Base-by-base conservation (phyloP, 1,284 basidiomycete genomes). In the Puccinia hordei region DNA sequence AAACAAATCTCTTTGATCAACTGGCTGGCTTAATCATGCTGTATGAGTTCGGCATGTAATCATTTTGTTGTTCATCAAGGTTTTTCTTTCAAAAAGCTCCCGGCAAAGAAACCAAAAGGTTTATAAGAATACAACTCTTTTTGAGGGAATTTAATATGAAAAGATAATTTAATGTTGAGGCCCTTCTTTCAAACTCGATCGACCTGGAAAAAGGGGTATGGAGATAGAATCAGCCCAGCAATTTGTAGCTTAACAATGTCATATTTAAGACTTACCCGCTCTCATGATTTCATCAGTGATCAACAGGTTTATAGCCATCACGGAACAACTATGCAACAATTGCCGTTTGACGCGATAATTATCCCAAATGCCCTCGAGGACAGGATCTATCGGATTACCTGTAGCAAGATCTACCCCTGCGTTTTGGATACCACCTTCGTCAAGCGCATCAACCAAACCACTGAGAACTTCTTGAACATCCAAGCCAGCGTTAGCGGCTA, bases 291-390 rank as follows among this genome's bases (percentile, higher is more conserved):
- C 83, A 81, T 84, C 83, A 57, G 83, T 84, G 65, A 84, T 83
- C 81, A 99, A 87, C 81, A 99, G 88, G 87, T 99, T 99, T 83
- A 97, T 91, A 27, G 95, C 96, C 84, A 99, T 99, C 82, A 99
- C 97, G 82, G 96, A 95, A 87, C 94, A 96, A 84, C 30, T 82
- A 85, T 99, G 96, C 80, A 99, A 87, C 94, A 99, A 97, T 85
- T 99, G 97, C 82, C 96, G 89, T 88, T 99, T 99, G 82, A 99
- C 97, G 81, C 97, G 89, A 86, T 98, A 99, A 87, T 99, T 99
- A 87, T 99, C 97, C 95, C 96, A 99, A 24, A 99, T 91, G 55
- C 97, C 97, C 85, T 94, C 92, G 4, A 93, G 91, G 19, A 93
- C 92, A 8, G 97, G 96, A 85, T 99, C 96, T 85, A 97, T 93